Evolutionary conservation across 768 basidiomycete species (phyloP).

Genomic region (Russula abietina): DNA sequence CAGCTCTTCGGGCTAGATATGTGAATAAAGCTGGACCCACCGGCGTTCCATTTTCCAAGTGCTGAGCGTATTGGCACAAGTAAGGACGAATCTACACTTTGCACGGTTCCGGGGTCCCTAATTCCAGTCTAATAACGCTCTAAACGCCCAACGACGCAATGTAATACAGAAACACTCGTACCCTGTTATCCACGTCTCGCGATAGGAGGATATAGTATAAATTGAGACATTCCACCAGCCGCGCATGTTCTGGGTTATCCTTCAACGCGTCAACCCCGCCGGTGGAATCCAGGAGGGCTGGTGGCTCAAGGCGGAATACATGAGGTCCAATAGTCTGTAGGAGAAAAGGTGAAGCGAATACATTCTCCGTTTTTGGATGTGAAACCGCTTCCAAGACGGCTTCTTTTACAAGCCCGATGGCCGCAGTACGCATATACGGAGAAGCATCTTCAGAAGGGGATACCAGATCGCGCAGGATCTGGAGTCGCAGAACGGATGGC

Average conservation of each 20-base stretch:
- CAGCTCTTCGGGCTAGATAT: constrained; percentile 5
- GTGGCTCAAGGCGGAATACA: constrained; percentile 52
- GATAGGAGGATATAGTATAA: constrained; percentile 61
- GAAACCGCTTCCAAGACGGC: constrained; percentile 49
- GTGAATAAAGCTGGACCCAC: constrained; percentile 1
- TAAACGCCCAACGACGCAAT: neutral
- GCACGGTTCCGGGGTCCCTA: constrained; percentile 22
- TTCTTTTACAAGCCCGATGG: constrained; percentile 65
- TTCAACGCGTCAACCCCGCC: constrained; percentile 36
- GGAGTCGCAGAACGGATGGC: constrained; percentile 45
- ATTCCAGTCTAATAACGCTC: constrained; percentile 30
- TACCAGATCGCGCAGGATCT: constrained; percentile 48
- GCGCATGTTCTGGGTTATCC: constrained; percentile 49
- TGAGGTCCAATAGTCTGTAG: constrained; percentile 54
- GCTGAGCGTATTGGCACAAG: constrained; percentile 19
- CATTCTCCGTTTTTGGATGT: constrained; percentile 30
- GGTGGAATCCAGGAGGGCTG: constrained; percentile 40
- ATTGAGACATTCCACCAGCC: constrained; percentile 60
- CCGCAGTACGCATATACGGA: constrained; percentile 64
- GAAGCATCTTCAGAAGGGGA: constrained; percentile 40
- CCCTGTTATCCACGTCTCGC: constrained; percentile 54
- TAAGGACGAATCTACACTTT: constrained; percentile 8
- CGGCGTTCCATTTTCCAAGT: constrained; percentile 6
- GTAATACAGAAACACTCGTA: constrained; percentile 28
- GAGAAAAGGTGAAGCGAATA: constrained; percentile 52